Evolutionary conservation across 208 protist species (phyloP).

Genomic region (Phytomonas sp.): DNA sequence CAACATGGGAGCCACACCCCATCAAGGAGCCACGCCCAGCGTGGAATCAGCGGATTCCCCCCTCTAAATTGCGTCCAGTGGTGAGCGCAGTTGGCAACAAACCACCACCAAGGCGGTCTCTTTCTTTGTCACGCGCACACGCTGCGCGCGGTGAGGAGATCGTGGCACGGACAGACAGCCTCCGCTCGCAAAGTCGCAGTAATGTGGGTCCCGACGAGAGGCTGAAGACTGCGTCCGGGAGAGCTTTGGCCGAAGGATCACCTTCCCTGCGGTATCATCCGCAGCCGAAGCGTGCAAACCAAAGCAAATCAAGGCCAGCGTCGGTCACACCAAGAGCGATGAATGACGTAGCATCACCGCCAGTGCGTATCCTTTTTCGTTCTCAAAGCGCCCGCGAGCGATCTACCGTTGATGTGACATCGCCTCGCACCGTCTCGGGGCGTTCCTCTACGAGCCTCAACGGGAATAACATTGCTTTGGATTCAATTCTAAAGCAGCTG

Average conservation of each 20-base stretch:
- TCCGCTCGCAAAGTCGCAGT: conserved; percentile 3
- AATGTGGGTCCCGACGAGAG: neutral
- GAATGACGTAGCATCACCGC: neutral
- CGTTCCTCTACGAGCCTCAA: neutral
- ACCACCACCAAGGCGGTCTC: conserved; percentile 6
- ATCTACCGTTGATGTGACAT: neutral
- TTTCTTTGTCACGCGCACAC: conserved; percentile 8
- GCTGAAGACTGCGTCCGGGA: neutral
- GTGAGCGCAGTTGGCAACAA: conserved; percentile 33
- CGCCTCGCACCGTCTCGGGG: neutral
- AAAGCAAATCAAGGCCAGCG: neutral
- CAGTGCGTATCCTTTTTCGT: conserved; percentile 1
- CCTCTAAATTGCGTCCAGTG: conserved; percentile 30
- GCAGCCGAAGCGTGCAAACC: neutral
- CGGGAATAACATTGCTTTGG: neutral
- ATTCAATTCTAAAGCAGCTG: neutral
- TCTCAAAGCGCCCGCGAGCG: neutral
- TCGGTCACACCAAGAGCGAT: conserved; percentile 1
- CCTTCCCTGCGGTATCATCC: neutral
- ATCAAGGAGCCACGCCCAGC: conserved; percentile 26
- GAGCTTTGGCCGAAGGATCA: neutral
- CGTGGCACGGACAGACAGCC: neutral
- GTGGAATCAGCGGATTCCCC: conserved; percentile 59
- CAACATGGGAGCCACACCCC: conserved; percentile 19
- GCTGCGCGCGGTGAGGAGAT: conserved; percentile 15